Evolutionary conservation across 1,284 basidiomycete genomes (phyloP).

Genomic region (Pseudozyma flocculosa): DNA sequence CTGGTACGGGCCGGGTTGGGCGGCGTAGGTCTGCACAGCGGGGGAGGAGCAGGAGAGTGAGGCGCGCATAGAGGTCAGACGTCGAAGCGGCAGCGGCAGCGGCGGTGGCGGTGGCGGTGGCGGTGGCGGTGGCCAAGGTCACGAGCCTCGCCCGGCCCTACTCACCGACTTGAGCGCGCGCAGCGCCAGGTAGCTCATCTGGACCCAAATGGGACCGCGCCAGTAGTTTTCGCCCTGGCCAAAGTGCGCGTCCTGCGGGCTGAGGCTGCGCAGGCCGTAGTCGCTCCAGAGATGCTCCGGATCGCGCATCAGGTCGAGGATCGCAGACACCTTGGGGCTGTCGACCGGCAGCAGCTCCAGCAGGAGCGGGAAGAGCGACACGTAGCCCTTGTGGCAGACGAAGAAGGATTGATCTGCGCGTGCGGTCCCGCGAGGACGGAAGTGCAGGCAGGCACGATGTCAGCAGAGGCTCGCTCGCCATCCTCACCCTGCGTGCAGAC

Average conservation of each 20-base stretch:
- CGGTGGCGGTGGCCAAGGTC: background rate
- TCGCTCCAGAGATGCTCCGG: constrained; percentile 84
- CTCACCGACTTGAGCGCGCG: constrained; percentile 65
- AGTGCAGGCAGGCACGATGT: constrained; percentile 18
- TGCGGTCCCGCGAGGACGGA: no score
- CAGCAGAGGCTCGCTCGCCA: no score
- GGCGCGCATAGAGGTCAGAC: no score
- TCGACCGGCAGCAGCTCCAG: constrained; percentile 67
- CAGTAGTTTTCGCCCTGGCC: constrained; percentile 92
- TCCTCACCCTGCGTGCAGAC: no score
- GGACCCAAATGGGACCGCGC: constrained; percentile 93
- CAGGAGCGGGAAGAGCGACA: constrained; percentile 88
- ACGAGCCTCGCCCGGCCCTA: constrained; percentile 63
- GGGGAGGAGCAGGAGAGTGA: constrained; percentile 1
- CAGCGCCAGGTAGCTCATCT: constrained; percentile 88
- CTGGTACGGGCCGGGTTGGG: constrained; percentile 76
- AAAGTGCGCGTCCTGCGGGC: constrained; percentile 78
- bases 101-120: no score
- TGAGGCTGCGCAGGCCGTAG: constrained; percentile 83
- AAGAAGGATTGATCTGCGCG: constrained; percentile 75
- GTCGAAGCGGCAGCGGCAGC: no score
- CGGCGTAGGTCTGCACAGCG: constrained; percentile 69
- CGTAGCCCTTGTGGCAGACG: constrained; percentile 86
- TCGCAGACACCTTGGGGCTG: constrained; percentile 74
- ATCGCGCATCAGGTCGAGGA: constrained; percentile 76